A percentile compares a stretch with the other conserved stretches of the same genome.
phyloP scores from a whole-genome alignment of 2,329 filamentous ascomycete species.

The Diaporthe capsici region DNA sequence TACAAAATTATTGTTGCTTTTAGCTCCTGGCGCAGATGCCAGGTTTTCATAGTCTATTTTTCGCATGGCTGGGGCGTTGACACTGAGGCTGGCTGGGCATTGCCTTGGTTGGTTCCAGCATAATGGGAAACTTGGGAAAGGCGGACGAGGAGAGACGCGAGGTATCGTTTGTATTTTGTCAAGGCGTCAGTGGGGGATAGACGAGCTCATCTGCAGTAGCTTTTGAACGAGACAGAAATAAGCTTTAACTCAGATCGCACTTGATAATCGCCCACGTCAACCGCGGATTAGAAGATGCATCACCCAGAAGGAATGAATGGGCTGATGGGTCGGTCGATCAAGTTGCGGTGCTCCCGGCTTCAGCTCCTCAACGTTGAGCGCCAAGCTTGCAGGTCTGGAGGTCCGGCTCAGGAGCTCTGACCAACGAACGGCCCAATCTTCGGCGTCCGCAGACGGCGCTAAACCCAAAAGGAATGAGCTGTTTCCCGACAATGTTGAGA shows the following conservation, averaged over 20 bases:
- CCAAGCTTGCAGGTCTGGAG: slow-evolving; percentile 20
- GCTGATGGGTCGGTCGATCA: neutral
- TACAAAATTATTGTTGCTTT: slow-evolving; percentile 38
- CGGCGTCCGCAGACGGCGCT: slow-evolving; percentile 33
- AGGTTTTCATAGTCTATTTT: slow-evolving; percentile 32
- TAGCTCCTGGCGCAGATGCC: slow-evolving; percentile 12
- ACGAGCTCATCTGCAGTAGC: slow-evolving; percentile 31
- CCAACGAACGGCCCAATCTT: slow-evolving; percentile 28
- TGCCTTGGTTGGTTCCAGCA: slow-evolving; percentile 23
- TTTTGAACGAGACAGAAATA: slow-evolving; percentile 24
- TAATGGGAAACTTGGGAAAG: slow-evolving; percentile 28
- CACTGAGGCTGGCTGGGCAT: slow-evolving; percentile 24
- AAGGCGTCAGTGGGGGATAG: slow-evolving; percentile 30
- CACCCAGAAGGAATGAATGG: neutral
- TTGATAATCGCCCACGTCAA: neutral
- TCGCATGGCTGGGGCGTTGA: slow-evolving; percentile 41
- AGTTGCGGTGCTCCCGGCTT: neutral
- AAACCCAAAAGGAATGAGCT: slow-evolving; percentile 35
- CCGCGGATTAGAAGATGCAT: neutral
- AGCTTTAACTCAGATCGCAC: neutral
- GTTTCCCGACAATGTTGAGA: slow-evolving; percentile 40
- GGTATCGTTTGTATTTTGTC: slow-evolving; percentile 24
- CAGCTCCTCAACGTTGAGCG: slow-evolving; percentile 30
- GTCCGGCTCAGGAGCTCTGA: slow-evolving; percentile 33
- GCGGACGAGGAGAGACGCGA: slow-evolving; percentile 6